These are phyloP conservation scores for Scedosporium apiospermum DNA, from an alignment of 2,329 filamentous ascomycete species.

Conservation along the genomic window DNA sequence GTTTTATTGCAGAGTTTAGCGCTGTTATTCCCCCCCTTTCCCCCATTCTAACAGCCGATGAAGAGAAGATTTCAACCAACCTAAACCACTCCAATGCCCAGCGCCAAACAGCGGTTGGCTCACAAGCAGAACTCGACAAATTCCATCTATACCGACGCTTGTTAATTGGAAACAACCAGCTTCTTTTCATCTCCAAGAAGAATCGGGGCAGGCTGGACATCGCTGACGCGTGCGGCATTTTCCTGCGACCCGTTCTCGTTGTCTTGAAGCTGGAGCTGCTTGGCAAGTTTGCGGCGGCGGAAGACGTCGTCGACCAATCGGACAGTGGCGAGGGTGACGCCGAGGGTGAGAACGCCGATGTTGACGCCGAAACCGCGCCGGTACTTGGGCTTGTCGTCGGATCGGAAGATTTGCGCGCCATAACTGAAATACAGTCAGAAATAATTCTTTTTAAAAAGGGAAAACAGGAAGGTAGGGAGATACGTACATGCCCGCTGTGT, in stretches of 20 bases:
- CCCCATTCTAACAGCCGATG: too few relatives aligned
- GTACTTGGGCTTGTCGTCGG: slow-evolving; percentile 19
- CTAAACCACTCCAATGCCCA: too few relatives aligned
- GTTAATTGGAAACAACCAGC: background rate
- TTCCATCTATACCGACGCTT: background rate
- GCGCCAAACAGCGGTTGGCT: too few relatives aligned
- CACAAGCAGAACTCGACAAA: background rate
- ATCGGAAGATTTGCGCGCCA: slow-evolving; percentile 20
- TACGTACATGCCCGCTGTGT: slow-evolving; percentile 16
- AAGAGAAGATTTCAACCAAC: too few relatives aligned
- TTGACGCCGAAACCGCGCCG: slow-evolving; percentile 18
- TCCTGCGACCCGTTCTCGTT: background rate
- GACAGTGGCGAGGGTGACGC: slow-evolving; percentile 11
- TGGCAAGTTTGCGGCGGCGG: slow-evolving; percentile 4
- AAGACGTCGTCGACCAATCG: slow-evolving; percentile 16
- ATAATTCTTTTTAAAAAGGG: too few relatives aligned
- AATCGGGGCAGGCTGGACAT: background rate
- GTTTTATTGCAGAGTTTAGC: too few relatives aligned
- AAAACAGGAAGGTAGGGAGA: too few relatives aligned
- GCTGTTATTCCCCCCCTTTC: too few relatives aligned
- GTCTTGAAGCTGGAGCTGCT: background rate
- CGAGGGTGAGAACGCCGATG: slow-evolving; percentile 15
- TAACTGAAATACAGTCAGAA: slow-evolving; percentile 5
- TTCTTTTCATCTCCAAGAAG: background rate
- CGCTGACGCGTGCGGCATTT: background rate